These are phyloP conservation scores for Rhypophila decipiens DNA, from an alignment of 495 filamentous ascomycete genomes.

Conservation along the genomic window DNA sequence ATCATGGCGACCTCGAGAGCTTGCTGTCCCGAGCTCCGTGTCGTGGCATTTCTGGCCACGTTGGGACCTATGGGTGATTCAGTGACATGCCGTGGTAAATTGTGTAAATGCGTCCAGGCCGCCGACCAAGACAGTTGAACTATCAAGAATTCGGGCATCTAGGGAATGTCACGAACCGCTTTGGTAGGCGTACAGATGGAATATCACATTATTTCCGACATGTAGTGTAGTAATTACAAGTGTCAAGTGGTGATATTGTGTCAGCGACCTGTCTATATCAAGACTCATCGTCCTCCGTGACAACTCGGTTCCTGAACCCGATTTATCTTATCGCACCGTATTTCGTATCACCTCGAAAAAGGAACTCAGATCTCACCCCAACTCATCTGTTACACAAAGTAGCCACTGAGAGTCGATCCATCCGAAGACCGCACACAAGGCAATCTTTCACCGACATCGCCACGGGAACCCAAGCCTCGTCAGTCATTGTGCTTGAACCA, in stretches of 20 bases:
- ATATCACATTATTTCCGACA: neutral
- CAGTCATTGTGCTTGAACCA: no score
- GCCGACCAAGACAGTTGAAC: neutral
- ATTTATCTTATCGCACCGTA: neutral
- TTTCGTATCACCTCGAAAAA: neutral
- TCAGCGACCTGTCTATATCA: neutral
- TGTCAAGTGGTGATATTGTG: neutral
- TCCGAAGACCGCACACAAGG: no score
- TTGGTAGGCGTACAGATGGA: neutral
- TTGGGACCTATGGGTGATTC: neutral
- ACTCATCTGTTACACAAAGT: no score
- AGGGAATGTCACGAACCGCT: neutral
- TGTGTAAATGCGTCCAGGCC: neutral
- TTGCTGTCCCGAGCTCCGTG: neutral
- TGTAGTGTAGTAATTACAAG: no score
- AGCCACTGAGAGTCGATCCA: no score
- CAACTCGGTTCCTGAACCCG: neutral
- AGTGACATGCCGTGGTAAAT: no score
- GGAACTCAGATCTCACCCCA: no score
- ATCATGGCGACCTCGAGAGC: neutral
- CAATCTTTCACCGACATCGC: no score
- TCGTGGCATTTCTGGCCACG: neutral
- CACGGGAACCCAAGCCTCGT: no score
- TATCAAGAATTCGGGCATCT: neutral
- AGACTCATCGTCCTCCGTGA: neutral